These are phyloP conservation scores for Yamadazyma sp. DNA, from an alignment of 1,139 yeast genomes.

Conservation along the genomic window DNA sequence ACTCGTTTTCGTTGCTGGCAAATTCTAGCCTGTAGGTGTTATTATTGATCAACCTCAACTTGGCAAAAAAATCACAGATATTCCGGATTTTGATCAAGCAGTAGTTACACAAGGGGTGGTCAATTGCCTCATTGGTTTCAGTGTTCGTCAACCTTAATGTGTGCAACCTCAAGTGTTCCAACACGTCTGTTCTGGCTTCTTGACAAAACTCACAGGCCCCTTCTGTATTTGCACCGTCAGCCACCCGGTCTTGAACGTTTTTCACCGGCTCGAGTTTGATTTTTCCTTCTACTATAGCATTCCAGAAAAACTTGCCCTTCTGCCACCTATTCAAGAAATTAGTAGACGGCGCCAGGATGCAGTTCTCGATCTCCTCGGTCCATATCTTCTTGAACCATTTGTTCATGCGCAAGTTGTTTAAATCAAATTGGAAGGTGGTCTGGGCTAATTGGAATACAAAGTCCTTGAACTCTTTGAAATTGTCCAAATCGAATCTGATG, in stretches of 20 bases:
- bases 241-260: constrained; percentile 74
- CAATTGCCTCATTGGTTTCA: constrained; percentile 27
- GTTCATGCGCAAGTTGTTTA: constrained; percentile 48
- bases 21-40: constrained; percentile 33
- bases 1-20: constrained; percentile 18
- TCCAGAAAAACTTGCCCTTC: constrained; percentile 55
- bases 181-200: constrained; percentile 63
- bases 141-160: constrained; percentile 49
- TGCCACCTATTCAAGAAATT: constrained; percentile 47
- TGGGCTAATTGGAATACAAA: constrained; percentile 35
- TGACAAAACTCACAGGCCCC: constrained; percentile 83
- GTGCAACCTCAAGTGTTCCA: constrained; percentile 78
- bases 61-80: constrained; percentile 75
- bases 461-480: constrained; percentile 43
- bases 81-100: constrained; percentile 79
- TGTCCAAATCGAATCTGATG: constrained; percentile 56
- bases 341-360: constrained; percentile 34
- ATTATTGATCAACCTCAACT: constrained; percentile 62
- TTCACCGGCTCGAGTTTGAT: constrained; percentile 86
- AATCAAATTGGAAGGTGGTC: constrained; percentile 39
- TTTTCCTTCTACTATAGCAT: constrained; percentile 72
- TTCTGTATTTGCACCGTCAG: constrained; percentile 62
- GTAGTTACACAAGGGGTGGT: constrained; percentile 78
- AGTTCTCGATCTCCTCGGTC: constrained; percentile 78
- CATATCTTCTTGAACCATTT: constrained; percentile 66